Base-by-base conservation (phyloP, 768 basidiomycete genomes). In the Solioccasus polychromus region DNA sequence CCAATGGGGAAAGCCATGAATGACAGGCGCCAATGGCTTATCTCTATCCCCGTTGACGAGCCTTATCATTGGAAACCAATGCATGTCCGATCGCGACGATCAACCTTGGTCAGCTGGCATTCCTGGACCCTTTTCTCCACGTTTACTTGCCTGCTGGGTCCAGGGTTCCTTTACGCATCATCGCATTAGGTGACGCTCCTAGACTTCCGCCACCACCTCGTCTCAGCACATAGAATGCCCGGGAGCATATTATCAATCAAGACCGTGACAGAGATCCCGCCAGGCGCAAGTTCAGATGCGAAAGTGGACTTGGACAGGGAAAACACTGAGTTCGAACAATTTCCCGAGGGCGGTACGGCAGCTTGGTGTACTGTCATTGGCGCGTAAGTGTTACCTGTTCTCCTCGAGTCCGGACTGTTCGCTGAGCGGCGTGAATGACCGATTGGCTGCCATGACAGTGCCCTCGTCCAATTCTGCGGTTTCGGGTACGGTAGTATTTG, bases 381-480 rank as follows among this genome's bases (percentile, higher is more conserved):
- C 14, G 49, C 43, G 63, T 62, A 32, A 51, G 55, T 34, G 19
- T 28, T 8, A 5, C n/a, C 12, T 24, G 8, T 29, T 28, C 19
- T n/a, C 15, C 36, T 30, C 8, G 17, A 10, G 18, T 14, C 9
- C n/a, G n/a, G n/a, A n/a, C n/a, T n/a, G n/a, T n/a, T n/a, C n/a
- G n/a, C 17, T 12, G 28, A 20, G 29, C 12, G 28, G 1, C 0
- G 5, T 18, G 12, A 11, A 25, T 26, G n/a, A 20, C 38, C 20
- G 23, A 11, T 22, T 4, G 34, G 10, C 20, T 23, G 14, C 7
- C n/a, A 17, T 35, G 9, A 39, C 36, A 71, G 69, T 9, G 55
- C 57, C 8, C 44, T 71, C 4, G 44, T 64, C 5, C 62, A 63
- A 39, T 59, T 64, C 44, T 66, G 68, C 34, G 60, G 63, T 20